These are phyloP conservation scores for Kodamaea neixiangensis DNA, from an alignment of 805 yeast genomes.

Conservation along the genomic window DNA sequence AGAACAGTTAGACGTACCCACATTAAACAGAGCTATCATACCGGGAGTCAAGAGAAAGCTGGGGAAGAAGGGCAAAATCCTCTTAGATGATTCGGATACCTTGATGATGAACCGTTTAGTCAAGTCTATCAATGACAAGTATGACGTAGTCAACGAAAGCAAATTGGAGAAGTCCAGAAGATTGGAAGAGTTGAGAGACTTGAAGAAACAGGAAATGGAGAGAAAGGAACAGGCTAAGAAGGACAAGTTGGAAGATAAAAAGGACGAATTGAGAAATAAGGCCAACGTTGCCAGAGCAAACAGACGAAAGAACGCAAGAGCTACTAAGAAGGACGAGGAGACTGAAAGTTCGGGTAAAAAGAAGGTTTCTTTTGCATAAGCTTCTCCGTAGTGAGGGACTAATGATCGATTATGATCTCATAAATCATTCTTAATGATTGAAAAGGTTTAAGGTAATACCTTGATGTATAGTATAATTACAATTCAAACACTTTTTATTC, in stretches of 20 bases:
- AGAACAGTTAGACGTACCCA: constrained; percentile 77
- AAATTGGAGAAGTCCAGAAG: constrained; percentile 88
- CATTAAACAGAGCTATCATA: constrained; percentile 74
- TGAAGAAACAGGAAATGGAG: constrained; percentile 85
- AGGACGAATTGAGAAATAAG: constrained; percentile 71
- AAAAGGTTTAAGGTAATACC: neutral
- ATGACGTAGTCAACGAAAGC: constrained; percentile 78
- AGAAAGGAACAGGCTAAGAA: constrained; percentile 72
- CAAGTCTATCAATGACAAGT: constrained; percentile 77
- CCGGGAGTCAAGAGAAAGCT: constrained; percentile 78
- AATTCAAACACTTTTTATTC: neutral
- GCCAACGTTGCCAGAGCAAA: constrained; percentile 67
- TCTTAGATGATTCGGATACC: constrained; percentile 69
- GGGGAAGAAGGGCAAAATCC: constrained; percentile 88
- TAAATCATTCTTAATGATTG: no score
- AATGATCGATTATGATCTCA: neutral
- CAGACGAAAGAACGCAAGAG: constrained; percentile 61
- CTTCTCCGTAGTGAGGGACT: neutral
- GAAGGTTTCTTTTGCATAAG: constrained; percentile 45
- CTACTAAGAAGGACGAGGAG: constrained; percentile 27
- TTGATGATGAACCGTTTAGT: constrained; percentile 67
- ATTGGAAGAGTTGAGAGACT: constrained; percentile 85
- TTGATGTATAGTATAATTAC: neutral
- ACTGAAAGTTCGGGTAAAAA: constrained; percentile 17
- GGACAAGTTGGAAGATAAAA: constrained; percentile 71